Evolutionary conservation across 768 basidiomycete genomes (phyloP), one percentile per base, ranked within the genome.

Genomic region (Phaeotremella fagi): DNA sequence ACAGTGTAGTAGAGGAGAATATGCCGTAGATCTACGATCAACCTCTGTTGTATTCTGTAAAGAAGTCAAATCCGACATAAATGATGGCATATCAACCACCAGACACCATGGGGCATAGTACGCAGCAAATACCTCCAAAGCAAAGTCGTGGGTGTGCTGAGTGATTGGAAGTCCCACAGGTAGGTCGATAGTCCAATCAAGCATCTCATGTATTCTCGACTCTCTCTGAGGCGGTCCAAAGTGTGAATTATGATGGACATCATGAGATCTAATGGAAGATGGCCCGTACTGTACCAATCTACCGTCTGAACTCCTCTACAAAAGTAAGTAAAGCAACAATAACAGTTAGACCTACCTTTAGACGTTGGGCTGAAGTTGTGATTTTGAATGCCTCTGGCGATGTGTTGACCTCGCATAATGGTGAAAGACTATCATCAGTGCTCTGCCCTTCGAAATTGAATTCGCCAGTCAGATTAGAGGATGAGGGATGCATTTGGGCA

Each of bases 71-170:
- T 55, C 54, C 5, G 38, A 38, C 15, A 48, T 25, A 35, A 55
- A 55, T 2, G 47, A 45, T 22, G 48, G 38, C 48, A 49, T 48
- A 28, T 55, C 54, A 6, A 23, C 54, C 15, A 38, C 47, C 47
- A 55, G 38, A 26, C 54, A 55, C 54, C 54, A 55, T 4, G 47
- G 54, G 25, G 54, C 54, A 22, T 55, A 55, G 27, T 55, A 55
- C 4, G 54, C 54, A 16, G 29, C 37, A 25, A 55, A 55, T 5
- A 27, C 26, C 12, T 24, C 37, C 24, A 55, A 47, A 14, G 54
- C 54, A 18, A 31, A n/a, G 20, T 49, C 46, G 37, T 55, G 54
- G 11, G 43, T 29, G 14, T 24, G 20, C 29, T 49, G 37, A 18
- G 28, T 38, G 16, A 55, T 48, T 11, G 23, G 38, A 2, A 55